Base-by-base conservation (phyloP, 2,329 filamentous ascomycete species). In the Colletotrichum lindemuthianum region DNA sequence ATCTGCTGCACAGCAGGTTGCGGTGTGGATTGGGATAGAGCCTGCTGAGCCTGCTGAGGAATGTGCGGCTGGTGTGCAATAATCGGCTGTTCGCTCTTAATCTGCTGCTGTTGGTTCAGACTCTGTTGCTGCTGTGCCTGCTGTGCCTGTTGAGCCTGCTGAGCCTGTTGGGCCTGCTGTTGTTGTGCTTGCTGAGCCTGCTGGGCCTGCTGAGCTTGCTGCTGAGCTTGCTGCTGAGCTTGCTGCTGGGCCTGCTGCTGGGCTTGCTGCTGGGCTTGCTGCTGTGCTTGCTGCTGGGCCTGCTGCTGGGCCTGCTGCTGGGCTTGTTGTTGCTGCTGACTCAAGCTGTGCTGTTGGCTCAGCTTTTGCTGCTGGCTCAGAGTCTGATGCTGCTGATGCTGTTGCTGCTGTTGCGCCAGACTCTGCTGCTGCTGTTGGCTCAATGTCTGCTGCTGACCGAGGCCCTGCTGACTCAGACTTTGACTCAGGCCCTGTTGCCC, bases 171-270 rank as follows among this genome's bases (percentile, higher is more conserved):
- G 24, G 24, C 24, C 7, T 75, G 73, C 10, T 73, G 69, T 9
- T 70, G 72, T 53, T 77, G 74, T 24, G 72, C 70, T 13, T 69
- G 71, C 24, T 69, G 76, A 32, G 73, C 72, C 33, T 75, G 74
- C 11, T 72, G 72, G 24, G 24, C 24, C 7, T 75, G 74, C 8
- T 71, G 72, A 7, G 72, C 71, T 11, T 74, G 68, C 32, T 75
- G 75, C 34, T 72, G 73, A 50, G 66, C 71, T 11, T 74, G 68
- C 32, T 75, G 75, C 34, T 72, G 73, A 50, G 66, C 68, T 32
- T 70, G 69, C 3, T 59, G 59, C 6, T 68, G 52, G 11, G 44
- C 58, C 15, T 72, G 72, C 48, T 74, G 74, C 55, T 76, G 75
- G 40, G 72, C 70, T 43, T 71, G 73, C 41, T 67, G 68, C 52